phyloP scores from a whole-genome alignment of 2,329 filamentous ascomycete species.

The Colletotrichum aenigma region DNA sequence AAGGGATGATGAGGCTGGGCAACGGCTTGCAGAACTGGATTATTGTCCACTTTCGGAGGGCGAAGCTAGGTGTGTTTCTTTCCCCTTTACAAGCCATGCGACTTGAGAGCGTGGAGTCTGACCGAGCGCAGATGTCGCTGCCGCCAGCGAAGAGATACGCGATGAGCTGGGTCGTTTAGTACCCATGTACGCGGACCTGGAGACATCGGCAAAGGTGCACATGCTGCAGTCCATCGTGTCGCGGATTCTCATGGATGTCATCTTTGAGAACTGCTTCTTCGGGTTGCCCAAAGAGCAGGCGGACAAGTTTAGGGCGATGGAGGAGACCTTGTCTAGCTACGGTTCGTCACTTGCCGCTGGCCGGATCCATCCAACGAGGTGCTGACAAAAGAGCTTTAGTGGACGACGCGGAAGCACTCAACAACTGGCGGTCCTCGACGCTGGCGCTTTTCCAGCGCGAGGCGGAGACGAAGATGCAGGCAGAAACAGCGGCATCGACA shows the following conservation, averaged over 20 bases:
- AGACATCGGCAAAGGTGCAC: constrained; percentile 60
- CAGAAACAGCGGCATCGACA: constrained; percentile 46
- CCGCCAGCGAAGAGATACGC: constrained; percentile 42
- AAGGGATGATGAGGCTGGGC: constrained; percentile 64
- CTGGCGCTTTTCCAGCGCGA: constrained; percentile 63
- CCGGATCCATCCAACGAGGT: neutral
- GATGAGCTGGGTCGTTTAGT: constrained; percentile 53
- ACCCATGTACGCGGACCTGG: constrained; percentile 62
- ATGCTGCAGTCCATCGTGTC: constrained; percentile 68
- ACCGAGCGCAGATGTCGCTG: constrained; percentile 45
- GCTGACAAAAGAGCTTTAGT: constrained; percentile 26
- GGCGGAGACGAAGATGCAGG: constrained; percentile 47
- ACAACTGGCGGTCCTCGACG: constrained; percentile 71
- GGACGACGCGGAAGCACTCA: constrained; percentile 58
- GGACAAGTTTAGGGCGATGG: constrained; percentile 51
- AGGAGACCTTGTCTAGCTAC: constrained; percentile 43
- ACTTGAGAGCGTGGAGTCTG: neutral
- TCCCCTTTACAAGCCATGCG: neutral
- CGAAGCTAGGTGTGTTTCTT: constrained; percentile 56
- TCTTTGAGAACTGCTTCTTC: constrained; percentile 69
- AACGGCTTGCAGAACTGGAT: constrained; percentile 78
- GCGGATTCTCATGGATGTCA: constrained; percentile 60
- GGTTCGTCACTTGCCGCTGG: constrained; percentile 22
- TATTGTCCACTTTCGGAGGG: constrained; percentile 69
- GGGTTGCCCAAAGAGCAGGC: constrained; percentile 63